A percentile compares a stretch with the other conserved stretches of the same genome.
Conservation (phyloP, 2,329 filamentous ascomycete species). For the Chaetomium olivaceum region DNA sequence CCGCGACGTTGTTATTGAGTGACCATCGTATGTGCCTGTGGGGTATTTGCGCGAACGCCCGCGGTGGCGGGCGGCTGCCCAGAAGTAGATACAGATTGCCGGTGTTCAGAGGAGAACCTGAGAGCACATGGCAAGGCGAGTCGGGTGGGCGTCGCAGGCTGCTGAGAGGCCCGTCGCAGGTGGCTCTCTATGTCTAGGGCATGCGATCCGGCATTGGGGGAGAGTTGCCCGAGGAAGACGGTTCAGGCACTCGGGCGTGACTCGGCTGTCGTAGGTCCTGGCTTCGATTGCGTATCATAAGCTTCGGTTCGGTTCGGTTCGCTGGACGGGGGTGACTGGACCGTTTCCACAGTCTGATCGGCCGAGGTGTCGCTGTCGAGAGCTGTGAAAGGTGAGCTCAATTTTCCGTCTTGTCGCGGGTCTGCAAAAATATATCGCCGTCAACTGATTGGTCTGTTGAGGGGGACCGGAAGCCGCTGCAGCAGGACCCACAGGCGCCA, state of each 20-base stretch:
- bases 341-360: neutral
- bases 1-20: conserved; percentile 42
- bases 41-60: conserved; percentile 47
- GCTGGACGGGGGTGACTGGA: neutral
- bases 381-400: conserved; percentile 11
- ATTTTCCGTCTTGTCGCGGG: conserved; percentile 15
- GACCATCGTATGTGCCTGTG: conserved; percentile 42
- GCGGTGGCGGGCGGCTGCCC: conserved; percentile 44
- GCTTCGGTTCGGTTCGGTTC: neutral
- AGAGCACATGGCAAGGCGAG: conserved; percentile 33
- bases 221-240: neutral
- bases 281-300: neutral
- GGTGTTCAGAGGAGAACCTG: conserved; percentile 34
- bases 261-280: neutral
- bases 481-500: conserved; percentile 2
- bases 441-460: conserved; percentile 15
- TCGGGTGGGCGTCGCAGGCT: conserved; percentile 25
- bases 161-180: conserved; percentile 24
- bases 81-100: conserved; percentile 47
- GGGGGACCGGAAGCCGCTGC: neutral
- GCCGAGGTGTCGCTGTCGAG: neutral
- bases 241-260: neutral
- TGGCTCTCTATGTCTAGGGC: conserved; percentile 25
- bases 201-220: conserved; percentile 27
- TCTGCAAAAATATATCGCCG: conserved; percentile 11